Evolutionary conservation across 306 rosid species (phyloP), one percentile per base, ranked within the genome.

Genomic region (Inga laurina): DNA sequence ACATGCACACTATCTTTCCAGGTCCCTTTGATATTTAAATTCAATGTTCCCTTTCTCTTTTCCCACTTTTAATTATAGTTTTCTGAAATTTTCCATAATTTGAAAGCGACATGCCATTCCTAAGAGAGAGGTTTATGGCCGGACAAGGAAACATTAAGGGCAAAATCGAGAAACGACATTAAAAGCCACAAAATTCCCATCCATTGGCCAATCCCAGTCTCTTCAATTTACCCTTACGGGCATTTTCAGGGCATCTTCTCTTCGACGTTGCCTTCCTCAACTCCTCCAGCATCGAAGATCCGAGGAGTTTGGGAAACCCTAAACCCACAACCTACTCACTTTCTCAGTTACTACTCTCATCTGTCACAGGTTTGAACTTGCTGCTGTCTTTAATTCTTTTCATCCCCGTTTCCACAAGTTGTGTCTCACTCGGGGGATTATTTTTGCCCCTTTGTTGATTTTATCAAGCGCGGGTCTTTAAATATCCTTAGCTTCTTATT

Each of bases 291-390:
- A 27, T 77, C 45, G 64, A 41, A 82, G 85, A 90, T 84, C 91
- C 91, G 77, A 89, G 88, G 85, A 85, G 88, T 89, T 83, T 84
- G 82, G 86, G 88, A 85, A 81, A 75, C 80, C 87, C 87, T 79
- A 79, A 57, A 70, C 73, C 80, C 76, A 7, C 12, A 39, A 24
- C 68, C 62, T 10, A n/a, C 62, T n/a, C 34, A 24, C 68, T 82
- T 44, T 62, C 46, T 79, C 80, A 74, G 30, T 39, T 82, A 34
- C 52, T 79, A 66, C 78, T 22, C 49, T 69, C 72, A 56, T 45
- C 65, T 44, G 18, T 64, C 62, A 78, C 72, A 84, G 86, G 65
- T 83, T 57, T 46, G 35, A 54, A 73, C 12, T 19, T 75, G 32
- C 48, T 52, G 21, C 49, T 35, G 0, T 45, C 14, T 34, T 79